These are phyloP conservation scores for Fusarium praegraminearum DNA, from an alignment of 2,329 filamentous ascomycete species.

Conservation along the genomic window DNA sequence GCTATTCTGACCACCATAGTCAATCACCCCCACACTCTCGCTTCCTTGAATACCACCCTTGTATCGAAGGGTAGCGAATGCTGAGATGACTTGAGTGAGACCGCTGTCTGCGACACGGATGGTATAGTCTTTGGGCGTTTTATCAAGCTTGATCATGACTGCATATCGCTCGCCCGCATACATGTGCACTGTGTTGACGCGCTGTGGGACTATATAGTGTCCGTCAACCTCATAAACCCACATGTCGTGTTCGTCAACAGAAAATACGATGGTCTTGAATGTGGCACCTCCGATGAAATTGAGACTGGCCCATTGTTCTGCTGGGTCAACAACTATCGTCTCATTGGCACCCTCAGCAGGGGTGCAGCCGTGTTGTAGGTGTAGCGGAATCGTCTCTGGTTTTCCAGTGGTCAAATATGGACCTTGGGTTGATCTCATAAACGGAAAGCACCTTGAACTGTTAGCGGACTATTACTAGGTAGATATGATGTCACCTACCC, in stretches of 20 bases:
- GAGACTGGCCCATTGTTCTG: not conserved
- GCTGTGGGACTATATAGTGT: conserved; percentile 9
- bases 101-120: conserved; percentile 8
- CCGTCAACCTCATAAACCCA: conserved; percentile 15
- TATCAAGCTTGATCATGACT: conserved; percentile 6
- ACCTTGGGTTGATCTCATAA: conserved; percentile 11
- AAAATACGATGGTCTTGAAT: conserved; percentile 14
- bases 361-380: conserved; percentile 10
- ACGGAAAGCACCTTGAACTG: not conserved
- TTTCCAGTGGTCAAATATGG: not conserved
- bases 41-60: not conserved
- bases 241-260: conserved; percentile 13
- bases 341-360: conserved; percentile 3
- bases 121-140: conserved; percentile 3
- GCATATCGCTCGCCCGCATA: conserved; percentile 9
- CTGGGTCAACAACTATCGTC: conserved; percentile 1
- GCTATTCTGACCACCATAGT: conserved; percentile 10
- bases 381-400: conserved; percentile 1
- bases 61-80: conserved; percentile 9
- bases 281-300: conserved; percentile 11
- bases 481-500: not conserved
- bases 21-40: not conserved
- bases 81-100: conserved; percentile 12
- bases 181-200: conserved; percentile 9
- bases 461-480: not conserved